Evolutionary conservation across 257 asterid genomes (phyloP).

Genomic region (Nicotiana otophora): DNA sequence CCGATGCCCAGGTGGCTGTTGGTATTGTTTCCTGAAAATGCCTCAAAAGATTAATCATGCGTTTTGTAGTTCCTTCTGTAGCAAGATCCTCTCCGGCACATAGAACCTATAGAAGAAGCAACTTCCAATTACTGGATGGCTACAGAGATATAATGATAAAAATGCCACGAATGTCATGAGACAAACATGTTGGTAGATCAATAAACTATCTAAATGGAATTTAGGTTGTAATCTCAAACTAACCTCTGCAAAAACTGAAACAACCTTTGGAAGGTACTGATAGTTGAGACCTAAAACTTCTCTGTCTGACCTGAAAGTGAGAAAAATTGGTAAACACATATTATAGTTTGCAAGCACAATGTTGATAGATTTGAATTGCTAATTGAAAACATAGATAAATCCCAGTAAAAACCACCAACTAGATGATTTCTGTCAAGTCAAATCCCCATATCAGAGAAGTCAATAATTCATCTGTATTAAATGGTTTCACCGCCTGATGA

Average conservation of each 20-base stretch:
- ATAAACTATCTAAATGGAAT: too few relatives aligned
- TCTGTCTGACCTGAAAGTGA: background rate
- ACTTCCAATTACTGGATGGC: background rate
- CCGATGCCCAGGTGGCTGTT: conserved; percentile 55
- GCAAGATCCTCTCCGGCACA: conserved; percentile 82
- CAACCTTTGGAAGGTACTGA: background rate
- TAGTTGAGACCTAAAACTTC: conserved; percentile 7
- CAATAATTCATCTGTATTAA: background rate
- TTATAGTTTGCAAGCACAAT: background rate
- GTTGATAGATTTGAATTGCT: background rate
- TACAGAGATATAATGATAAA: too few relatives aligned
- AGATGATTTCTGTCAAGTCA: background rate
- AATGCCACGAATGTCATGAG: too few relatives aligned
- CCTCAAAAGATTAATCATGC: conserved; percentile 71
- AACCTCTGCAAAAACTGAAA: background rate
- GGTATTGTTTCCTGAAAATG: conserved; percentile 82
- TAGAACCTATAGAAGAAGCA: conserved; percentile 44
- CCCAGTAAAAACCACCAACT: background rate
- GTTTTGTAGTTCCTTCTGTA: conserved; percentile 58
- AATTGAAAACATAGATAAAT: too few relatives aligned
- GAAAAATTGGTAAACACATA: background rate
- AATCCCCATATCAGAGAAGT: too few relatives aligned
- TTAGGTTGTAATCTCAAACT: background rate
- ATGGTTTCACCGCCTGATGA: background rate
- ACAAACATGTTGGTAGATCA: too few relatives aligned